These are phyloP conservation scores for Mycena sanguinolenta DNA, from an alignment of 768 basidiomycete genomes.

Conservation along the genomic window DNA sequence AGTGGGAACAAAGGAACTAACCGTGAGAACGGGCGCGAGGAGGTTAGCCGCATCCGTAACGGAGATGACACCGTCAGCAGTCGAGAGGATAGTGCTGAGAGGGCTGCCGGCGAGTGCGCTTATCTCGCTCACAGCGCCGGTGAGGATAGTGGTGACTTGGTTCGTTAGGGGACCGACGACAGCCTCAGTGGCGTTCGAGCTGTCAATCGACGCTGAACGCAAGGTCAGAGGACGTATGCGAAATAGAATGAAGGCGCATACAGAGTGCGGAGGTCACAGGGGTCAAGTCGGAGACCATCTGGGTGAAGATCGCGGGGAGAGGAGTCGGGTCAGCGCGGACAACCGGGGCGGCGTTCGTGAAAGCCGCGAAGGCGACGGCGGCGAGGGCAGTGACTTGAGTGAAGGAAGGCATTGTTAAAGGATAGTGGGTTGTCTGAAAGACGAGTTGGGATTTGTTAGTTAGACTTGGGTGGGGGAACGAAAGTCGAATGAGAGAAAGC, in stretches of 20 bases:
- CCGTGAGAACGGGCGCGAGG: constrained; percentile 24
- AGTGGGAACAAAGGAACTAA: not conserved
- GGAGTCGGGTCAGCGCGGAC: constrained; percentile 12
- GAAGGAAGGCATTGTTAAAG: constrained; percentile 35
- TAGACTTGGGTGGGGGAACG: constrained; percentile 15
- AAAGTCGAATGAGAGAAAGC: constrained; percentile 18
- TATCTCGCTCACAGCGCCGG: constrained; percentile 13
- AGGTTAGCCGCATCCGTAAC: constrained; percentile 23
- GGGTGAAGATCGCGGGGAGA: constrained; percentile 29
- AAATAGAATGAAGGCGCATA: not conserved
- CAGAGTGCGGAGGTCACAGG: constrained; percentile 31
- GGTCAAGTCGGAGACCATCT: constrained; percentile 10
- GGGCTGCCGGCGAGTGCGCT: constrained; percentile 28
- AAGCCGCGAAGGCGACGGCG: constrained; percentile 29
- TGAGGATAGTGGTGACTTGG: constrained; percentile 13
- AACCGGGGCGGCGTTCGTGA: constrained; percentile 30
- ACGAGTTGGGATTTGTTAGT: constrained; percentile 15
- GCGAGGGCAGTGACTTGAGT: constrained; percentile 27
- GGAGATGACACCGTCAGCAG: constrained; percentile 29
- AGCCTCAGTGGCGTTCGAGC: constrained; percentile 23
- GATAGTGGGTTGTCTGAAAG: constrained; percentile 32
- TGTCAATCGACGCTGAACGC: constrained; percentile 21
- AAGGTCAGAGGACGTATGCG: not conserved
- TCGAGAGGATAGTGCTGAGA: constrained; percentile 23
- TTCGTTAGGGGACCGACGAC: constrained; percentile 21